phyloP scores from a whole-genome alignment of 2,329 filamentous ascomycete genomes.

The Cladosporium sp. region DNA sequence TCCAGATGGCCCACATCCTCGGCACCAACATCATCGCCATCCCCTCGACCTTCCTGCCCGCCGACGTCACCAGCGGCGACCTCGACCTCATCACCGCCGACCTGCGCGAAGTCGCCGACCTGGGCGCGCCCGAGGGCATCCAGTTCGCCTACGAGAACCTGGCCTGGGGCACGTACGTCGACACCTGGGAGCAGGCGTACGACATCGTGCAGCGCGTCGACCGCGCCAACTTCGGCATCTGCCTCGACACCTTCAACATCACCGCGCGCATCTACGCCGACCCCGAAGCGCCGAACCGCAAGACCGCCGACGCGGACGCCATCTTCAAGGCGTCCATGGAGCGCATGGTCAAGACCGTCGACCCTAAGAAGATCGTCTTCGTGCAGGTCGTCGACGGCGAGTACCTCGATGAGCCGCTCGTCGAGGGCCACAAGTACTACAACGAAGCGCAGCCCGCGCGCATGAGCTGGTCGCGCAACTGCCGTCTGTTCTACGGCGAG shows the following conservation, averaged over 20 bases:
- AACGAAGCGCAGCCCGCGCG: slow-evolving; percentile 59
- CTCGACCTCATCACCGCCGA: slow-evolving; percentile 62
- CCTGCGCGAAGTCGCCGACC: slow-evolving; percentile 65
- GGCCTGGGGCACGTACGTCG: slow-evolving; percentile 69
- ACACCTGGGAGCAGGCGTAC: slow-evolving; percentile 74
- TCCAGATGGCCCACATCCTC: slow-evolving; percentile 64
- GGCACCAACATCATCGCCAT: slow-evolving; percentile 73
- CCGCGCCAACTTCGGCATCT: slow-evolving; percentile 72
- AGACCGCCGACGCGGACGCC: slow-evolving; percentile 56
- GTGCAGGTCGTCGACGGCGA: slow-evolving; percentile 78
- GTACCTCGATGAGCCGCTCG: slow-evolving; percentile 59
- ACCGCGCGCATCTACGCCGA: slow-evolving; percentile 71
- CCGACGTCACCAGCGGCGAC: slow-evolving; percentile 54
- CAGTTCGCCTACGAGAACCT: slow-evolving; percentile 74
- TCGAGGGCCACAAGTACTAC: slow-evolving; percentile 60
- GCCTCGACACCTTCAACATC: slow-evolving; percentile 79
- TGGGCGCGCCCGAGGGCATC: slow-evolving; percentile 62
- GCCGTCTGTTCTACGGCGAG: slow-evolving; percentile 68
- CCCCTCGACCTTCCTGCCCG: slow-evolving; percentile 68
- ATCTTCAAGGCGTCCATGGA: slow-evolving; percentile 58
- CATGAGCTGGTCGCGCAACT: slow-evolving; percentile 81
- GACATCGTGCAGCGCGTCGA: slow-evolving; percentile 66
- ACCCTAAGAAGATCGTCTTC: slow-evolving; percentile 70
- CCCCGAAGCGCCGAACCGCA: slow-evolving; percentile 57
- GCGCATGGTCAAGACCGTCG: slow-evolving; percentile 57